Conservation (phyloP, 2,329 filamentous ascomycete genomes). For the Sporothrix brasiliensis region DNA sequence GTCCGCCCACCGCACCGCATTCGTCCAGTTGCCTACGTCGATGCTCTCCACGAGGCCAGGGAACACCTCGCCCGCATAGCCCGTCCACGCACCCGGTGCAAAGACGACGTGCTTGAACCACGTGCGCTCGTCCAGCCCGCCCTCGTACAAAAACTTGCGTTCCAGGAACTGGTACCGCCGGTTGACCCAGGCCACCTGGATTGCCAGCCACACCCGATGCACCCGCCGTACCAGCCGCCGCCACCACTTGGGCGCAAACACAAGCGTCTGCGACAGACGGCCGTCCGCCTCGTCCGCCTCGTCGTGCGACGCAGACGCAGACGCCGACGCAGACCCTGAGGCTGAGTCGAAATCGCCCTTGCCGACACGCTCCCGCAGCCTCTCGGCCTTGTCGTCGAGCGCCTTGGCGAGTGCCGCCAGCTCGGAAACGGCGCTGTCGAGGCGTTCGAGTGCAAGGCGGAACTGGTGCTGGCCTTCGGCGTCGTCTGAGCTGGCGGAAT, state of each 20-base stretch:
- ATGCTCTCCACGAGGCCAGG: constrained; percentile 66
- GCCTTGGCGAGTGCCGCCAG: constrained; percentile 46
- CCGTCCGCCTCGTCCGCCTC: background rate
- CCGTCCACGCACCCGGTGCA: constrained; percentile 81
- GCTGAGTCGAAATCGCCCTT: constrained; percentile 37
- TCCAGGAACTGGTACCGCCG: constrained; percentile 83
- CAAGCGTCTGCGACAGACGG: background rate
- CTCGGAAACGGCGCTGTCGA: constrained; percentile 43
- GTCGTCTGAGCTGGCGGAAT: background rate
- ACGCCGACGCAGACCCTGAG: too few relatives aligned
- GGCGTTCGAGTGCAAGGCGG: constrained; percentile 39
- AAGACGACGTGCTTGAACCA: constrained; percentile 75
- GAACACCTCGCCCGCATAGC: constrained; percentile 76
- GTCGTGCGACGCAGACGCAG: too few relatives aligned
- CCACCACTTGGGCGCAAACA: constrained; percentile 62
- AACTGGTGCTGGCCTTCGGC: constrained; percentile 32
- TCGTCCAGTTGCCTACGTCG: constrained; percentile 59
- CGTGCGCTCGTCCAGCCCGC: constrained; percentile 73
- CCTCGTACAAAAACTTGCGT: constrained; percentile 72
- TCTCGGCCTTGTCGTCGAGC: constrained; percentile 52
- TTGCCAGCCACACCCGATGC: constrained; percentile 44
- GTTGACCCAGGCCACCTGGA: constrained; percentile 59
- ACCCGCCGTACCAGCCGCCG: constrained; percentile 61
- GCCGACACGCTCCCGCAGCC: constrained; percentile 45
- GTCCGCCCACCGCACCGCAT: constrained; percentile 60